Conservation (phyloP, 345 rosid genomes). For the Gossypium sturtianum region DNA sequence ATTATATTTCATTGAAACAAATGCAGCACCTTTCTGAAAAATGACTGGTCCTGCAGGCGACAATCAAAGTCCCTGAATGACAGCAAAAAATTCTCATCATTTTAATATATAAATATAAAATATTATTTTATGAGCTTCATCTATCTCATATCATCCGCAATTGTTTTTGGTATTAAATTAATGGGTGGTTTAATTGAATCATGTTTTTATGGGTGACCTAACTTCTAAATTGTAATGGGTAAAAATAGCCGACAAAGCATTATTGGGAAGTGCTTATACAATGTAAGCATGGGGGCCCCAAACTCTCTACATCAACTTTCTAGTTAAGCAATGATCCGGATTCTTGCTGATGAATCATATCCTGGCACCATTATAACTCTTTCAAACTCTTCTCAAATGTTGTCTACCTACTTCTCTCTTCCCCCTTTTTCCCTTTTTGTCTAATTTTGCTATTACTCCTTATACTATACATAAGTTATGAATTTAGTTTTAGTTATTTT, state of each 20-base stretch:
- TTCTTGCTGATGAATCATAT: slow-evolving; percentile 70
- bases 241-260: slow-evolving; percentile 61
- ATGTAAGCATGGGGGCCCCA: slow-evolving; percentile 25
- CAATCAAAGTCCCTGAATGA: not conserved
- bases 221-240: slow-evolving; percentile 29
- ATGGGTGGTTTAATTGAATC: slow-evolving; percentile 13
- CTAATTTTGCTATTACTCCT: too few species aligned
- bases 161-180: not conserved
- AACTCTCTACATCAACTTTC: slow-evolving; percentile 48
- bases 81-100: not conserved
- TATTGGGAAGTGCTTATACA: slow-evolving; percentile 51
- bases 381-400: slow-evolving; percentile 31
- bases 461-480: too few species aligned
- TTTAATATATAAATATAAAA: not conserved
- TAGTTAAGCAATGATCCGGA: slow-evolving; percentile 67
- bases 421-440: not conserved
- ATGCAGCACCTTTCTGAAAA: slow-evolving; percentile 12
- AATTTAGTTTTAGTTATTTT: too few species aligned
- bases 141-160: not conserved
- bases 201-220: slow-evolving; percentile 51
- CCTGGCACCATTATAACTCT: slow-evolving; percentile 47
- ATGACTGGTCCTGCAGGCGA: slow-evolving; percentile 7
- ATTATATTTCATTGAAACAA: slow-evolving; percentile 8
- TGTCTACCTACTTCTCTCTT: slow-evolving; percentile 30
- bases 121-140: not conserved